These are phyloP conservation scores for Exophiala phaeomuriformis DNA, from an alignment of 2,329 filamentous ascomycete species.

Conservation along the genomic window DNA sequence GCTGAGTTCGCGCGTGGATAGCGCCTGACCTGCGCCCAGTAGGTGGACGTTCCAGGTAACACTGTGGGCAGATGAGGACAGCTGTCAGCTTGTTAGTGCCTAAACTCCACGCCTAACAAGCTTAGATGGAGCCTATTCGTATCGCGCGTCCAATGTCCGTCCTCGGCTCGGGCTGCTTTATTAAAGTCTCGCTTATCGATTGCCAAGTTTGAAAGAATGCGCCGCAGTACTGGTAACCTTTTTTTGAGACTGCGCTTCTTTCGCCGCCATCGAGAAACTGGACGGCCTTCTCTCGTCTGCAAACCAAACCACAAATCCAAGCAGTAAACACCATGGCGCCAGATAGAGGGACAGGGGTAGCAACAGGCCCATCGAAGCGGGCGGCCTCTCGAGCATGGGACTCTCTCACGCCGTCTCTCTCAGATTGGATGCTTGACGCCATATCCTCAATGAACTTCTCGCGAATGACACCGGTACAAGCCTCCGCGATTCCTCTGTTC, in stretches of 20 bases:
- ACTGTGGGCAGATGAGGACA: neutral
- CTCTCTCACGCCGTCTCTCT: slow-evolving; percentile 60
- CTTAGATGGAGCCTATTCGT: neutral
- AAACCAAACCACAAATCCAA: neutral
- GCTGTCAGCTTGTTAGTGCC: too few species aligned
- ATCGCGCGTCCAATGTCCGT: neutral
- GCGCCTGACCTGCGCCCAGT: neutral
- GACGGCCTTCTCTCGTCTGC: neutral
- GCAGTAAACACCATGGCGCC: slow-evolving; percentile 21
- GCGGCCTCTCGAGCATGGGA: slow-evolving; percentile 55
- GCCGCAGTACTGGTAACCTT: neutral
- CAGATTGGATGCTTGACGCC: slow-evolving; percentile 79
- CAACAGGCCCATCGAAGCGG: slow-evolving; percentile 46
- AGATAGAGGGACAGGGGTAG: slow-evolving; percentile 40
- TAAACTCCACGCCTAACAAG: too few species aligned
- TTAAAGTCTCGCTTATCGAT: neutral
- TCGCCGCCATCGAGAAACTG: neutral
- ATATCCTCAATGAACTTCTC: slow-evolving; percentile 76
- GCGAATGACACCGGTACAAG: slow-evolving; percentile 90
- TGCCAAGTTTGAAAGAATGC: neutral
- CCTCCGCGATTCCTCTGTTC: slow-evolving; percentile 80
- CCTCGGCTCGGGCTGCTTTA: neutral
- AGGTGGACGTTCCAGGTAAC: neutral
- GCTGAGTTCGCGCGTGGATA: neutral
- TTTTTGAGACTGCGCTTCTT: neutral